These are phyloP conservation scores for Penicillium herquei DNA, from an alignment of 495 filamentous ascomycete genomes.

Conservation along the genomic window DNA sequence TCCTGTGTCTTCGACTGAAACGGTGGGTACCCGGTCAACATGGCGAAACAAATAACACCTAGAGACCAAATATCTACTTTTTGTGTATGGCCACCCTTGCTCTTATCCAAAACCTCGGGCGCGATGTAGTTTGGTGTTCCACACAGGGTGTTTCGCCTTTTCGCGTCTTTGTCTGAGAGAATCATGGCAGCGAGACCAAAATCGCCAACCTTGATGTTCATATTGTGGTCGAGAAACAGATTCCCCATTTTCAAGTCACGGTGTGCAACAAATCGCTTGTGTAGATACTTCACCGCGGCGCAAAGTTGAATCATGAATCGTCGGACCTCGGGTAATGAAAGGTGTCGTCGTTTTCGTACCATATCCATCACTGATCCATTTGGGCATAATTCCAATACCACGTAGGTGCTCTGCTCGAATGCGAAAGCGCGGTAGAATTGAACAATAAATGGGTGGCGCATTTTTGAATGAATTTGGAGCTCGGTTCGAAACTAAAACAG, in stretches of 20 bases:
- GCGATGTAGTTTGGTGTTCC: constrained; percentile 99
- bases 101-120: constrained; percentile 79
- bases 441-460: constrained; percentile 91
- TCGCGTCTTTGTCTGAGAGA: constrained; percentile 79
- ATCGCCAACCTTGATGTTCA: constrained; percentile 98
- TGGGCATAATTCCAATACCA: constrained; percentile 89
- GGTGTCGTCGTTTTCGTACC: constrained; percentile 80
- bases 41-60: constrained; percentile 91
- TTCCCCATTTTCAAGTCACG: constrained; percentile 98
- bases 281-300: constrained; percentile 96
- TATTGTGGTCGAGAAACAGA: constrained; percentile 89
- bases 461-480: constrained; percentile 95
- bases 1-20: constrained; percentile 85
- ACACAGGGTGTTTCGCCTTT: constrained; percentile 84
- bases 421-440: constrained; percentile 93
- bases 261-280: constrained; percentile 91
- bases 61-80: constrained; percentile 97
- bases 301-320: constrained; percentile 91
- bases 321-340: constrained; percentile 88
- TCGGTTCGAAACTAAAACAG: constrained; percentile 84
- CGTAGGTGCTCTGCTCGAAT: constrained; percentile 82
- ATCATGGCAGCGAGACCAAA: constrained; percentile 95
- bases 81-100: constrained; percentile 82
- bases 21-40: constrained; percentile 85
- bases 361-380: constrained; percentile 99